phyloP scores from a whole-genome alignment of 2,329 filamentous ascomycete species.

The Pyricularia sp. region DNA sequence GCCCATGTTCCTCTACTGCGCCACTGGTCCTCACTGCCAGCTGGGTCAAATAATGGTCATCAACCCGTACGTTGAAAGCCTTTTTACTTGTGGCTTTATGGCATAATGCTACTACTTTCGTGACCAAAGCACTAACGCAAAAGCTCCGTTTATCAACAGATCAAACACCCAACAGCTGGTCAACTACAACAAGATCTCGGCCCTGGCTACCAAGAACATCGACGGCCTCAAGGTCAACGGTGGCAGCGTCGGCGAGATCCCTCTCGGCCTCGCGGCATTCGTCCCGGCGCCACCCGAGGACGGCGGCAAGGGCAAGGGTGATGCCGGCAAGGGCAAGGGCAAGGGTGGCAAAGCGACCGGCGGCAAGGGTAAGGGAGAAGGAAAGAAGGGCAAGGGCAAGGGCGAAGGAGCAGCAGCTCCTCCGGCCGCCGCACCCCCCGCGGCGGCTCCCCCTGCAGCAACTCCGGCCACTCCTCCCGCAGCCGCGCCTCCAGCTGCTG shows the following conservation, averaged over 20 bases:
- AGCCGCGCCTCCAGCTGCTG: neutral
- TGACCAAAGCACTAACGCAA: neutral
- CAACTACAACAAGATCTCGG: constrained; percentile 5
- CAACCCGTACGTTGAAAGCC: constrained; percentile 8
- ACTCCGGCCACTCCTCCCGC: too few species aligned
- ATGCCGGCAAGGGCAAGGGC: neutral
- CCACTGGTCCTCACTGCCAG: constrained; percentile 7
- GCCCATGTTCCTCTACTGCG: constrained; percentile 28
- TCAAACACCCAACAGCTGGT: constrained; percentile 4
- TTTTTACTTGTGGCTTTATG: too few species aligned
- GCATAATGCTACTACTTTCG: neutral
- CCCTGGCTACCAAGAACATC: neutral
- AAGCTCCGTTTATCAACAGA: neutral
- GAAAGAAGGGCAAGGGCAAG: too few species aligned
- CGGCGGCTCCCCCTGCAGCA: neutral
- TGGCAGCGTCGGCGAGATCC: neutral
- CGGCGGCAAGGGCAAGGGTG: neutral
- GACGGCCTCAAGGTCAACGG: neutral
- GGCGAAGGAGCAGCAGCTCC: neutral
- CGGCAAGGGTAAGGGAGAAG: neutral
- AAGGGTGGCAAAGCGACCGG: neutral
- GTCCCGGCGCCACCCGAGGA: neutral
- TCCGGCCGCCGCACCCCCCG: neutral
- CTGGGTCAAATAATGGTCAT: constrained; percentile 6
- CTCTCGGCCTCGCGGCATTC: neutral